Evolutionary conservation across 139 green algal genomes (phyloP).

Genomic region (Asterochloris sp.): DNA sequence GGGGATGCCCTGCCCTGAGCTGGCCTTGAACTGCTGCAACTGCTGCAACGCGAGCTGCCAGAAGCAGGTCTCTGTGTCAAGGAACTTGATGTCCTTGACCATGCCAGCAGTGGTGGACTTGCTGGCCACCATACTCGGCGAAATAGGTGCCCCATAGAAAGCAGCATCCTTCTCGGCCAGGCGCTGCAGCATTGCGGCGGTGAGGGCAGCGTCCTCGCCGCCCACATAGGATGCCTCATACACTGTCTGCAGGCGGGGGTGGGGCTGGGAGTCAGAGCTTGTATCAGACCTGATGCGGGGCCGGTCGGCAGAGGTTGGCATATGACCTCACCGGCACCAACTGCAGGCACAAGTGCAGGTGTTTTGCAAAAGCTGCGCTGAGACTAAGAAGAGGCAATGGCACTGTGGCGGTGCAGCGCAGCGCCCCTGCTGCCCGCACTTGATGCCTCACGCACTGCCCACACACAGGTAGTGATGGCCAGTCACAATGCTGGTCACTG

Average conservation of each 20-base stretch:
- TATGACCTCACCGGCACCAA: too few relatives aligned
- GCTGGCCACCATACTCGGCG: constrained; percentile 1
- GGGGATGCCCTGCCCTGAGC: constrained; percentile 28
- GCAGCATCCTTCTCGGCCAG: constrained; percentile 39
- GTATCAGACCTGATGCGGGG: too few relatives aligned
- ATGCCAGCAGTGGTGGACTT: constrained; percentile 42
- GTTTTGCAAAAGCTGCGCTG: too few relatives aligned
- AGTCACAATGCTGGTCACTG: too few relatives aligned
- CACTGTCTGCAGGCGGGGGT: constrained; percentile 29
- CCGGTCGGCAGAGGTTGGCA: too few relatives aligned
- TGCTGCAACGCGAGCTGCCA: constrained; percentile 52
- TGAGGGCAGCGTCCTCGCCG: constrained; percentile 42
- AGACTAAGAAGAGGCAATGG: too few relatives aligned
- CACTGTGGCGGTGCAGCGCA: too few relatives aligned
- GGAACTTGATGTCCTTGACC: constrained; percentile 47
- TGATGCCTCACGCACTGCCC: too few relatives aligned
- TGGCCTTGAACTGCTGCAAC: constrained; percentile 29
- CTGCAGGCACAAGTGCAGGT: too few relatives aligned
- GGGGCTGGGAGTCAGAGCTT: too few relatives aligned
- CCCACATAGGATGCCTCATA: constrained; percentile 39
- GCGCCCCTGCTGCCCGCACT: too few relatives aligned
- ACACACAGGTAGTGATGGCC: too few relatives aligned
- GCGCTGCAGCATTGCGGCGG: constrained; percentile 48
- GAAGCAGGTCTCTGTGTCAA: constrained; percentile 47
- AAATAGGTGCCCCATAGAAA: constrained; percentile 27